Evolutionary conservation across 78 protist genomes (phyloP), one percentile per base, ranked within the genome.

Genomic region (Dictyostelium brefeldianum): DNA sequence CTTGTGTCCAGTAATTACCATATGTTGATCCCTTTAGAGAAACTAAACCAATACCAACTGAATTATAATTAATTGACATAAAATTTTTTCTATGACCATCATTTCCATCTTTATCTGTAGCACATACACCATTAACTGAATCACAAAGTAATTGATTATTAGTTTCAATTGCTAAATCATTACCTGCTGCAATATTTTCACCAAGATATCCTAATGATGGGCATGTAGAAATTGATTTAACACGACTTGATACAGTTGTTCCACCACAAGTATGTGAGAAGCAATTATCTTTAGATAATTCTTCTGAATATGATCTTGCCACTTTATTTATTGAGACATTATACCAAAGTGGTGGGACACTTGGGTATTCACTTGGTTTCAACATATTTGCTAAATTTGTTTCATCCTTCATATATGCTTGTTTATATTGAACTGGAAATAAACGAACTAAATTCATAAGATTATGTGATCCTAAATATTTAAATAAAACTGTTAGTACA

Each of bases 91-190:
- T 29, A 5, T 71, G 78, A 17, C 78, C 78, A 43, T 71, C 78
- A 43, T 41, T 43, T 2, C 12, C 14, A 65, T 46, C 27, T 29
- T 20, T 41, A 65, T 65, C 73, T 4, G 46, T 29, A 1, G 73
- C 36, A 65, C 73, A 65, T 14, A 14, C 1, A 5, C 17, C 1
- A 8, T 8, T 20, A 10, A 4, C 22, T 22, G 22, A 9, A 31
- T 71, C 78, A 7, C 78, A 71, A 71, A 71, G 9, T n/a, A 71
- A 71, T 31, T 43, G 78, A 43, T 71, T 71, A n/a, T 71, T 71
- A 2, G 78, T 71, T 71, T 41, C 10, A n/a, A 71, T 18, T 18
- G 53, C 78, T 3, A 53, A 5, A 5, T 8, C 2, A 20, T 5
- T 3, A 71, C 78, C 78, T 12, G 48, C 48, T 36, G 78, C 78